Base-by-base conservation (phyloP, 768 basidiomycete species). In the Tricholoma matsutake region DNA sequence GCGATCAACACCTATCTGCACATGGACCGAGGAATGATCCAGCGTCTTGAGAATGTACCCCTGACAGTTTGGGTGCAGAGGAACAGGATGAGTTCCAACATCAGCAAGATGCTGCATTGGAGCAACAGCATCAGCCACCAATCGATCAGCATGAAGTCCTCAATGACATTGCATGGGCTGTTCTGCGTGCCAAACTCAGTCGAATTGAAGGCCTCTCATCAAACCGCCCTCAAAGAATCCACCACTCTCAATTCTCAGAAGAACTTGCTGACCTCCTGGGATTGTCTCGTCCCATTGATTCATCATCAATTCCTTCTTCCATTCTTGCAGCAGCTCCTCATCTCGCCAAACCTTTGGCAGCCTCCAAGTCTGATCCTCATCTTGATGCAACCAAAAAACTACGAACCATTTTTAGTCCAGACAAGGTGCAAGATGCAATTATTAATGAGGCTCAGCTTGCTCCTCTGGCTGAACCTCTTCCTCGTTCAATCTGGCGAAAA, bases 291-390 rank as follows among this genome's bases (percentile, higher is more conserved):
- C 4, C 39, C 22, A 10, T 2, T 3, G 13, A 6, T 32, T 37
- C 52, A 3, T 52, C 29, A 6, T 54, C 61, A 14, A 37, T 60
- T 41, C 58, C 59, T 6, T 34, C 53, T 29, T 61, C 52, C 1
- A 45, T 64, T 6, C 56, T 67, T 2, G 35, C 60, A 3, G 56
- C 53, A 16, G 66, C 64, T 5, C 66, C 66, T 20, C 66, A 67
- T 47, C 62, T 67, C 5, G 60, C 56, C 2, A 41, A 58, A 18
- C 45, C 61, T 16, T 25, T 53, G 1, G 59, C 52, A 8, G 31
- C 35, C 20, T 3, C 60, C 13, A 54, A 41, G 20, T 56, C 63
- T 11, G 64, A 67, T 25, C 57, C 64, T 43, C 62, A 67, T 18
- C 59, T 67, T 22, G 61, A 65, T 6, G 39, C 43, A 25, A 65